A percentile compares a stretch with the other conserved stretches of the same genome.
phyloP scores from a whole-genome alignment of 176 grass and related monocot genomes.

The Aegilops longissima region DNA sequence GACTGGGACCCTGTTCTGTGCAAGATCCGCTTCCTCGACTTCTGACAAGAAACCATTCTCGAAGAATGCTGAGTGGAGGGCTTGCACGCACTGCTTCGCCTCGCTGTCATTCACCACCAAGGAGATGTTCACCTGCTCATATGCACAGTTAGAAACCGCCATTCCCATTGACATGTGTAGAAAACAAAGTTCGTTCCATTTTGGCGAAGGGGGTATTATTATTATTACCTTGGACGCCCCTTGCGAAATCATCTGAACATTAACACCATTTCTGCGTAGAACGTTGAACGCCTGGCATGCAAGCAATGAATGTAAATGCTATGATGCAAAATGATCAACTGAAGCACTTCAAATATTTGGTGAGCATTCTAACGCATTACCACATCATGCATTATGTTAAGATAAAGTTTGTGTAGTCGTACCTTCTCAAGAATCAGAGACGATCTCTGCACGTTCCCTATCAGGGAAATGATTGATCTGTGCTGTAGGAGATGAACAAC shows the following conservation, averaged over 20 bases:
- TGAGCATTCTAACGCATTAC: neutral
- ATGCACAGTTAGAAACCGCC: neutral
- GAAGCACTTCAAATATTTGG: neutral
- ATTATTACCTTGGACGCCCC: constrained; percentile 86
- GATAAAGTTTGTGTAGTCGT: neutral
- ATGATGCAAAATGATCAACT: neutral
- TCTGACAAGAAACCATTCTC: constrained; percentile 81
- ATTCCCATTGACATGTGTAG: neutral
- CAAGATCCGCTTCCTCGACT: constrained; percentile 38
- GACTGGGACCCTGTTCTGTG: constrained; percentile 19
- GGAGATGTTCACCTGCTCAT: constrained; percentile 85
- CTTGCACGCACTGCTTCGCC: constrained; percentile 76
- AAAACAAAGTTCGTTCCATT: neutral
- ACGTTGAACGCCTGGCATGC: constrained; percentile 76
- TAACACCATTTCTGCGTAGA: constrained; percentile 72
- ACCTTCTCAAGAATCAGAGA: constrained; percentile 95
- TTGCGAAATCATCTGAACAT: constrained; percentile 99
- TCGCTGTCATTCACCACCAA: constrained; percentile 85
- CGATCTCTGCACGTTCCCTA: constrained; percentile 87
- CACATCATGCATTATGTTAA: neutral
- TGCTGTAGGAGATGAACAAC: constrained; percentile 80
- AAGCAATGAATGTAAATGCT: neutral
- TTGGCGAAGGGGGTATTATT: neutral
- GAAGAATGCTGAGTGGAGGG: constrained; percentile 84
- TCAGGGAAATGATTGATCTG: constrained; percentile 89